Evolutionary conservation across 768 basidiomycete species (phyloP), one percentile per base, ranked within the genome.

Genomic region (Galerina marginata): DNA sequence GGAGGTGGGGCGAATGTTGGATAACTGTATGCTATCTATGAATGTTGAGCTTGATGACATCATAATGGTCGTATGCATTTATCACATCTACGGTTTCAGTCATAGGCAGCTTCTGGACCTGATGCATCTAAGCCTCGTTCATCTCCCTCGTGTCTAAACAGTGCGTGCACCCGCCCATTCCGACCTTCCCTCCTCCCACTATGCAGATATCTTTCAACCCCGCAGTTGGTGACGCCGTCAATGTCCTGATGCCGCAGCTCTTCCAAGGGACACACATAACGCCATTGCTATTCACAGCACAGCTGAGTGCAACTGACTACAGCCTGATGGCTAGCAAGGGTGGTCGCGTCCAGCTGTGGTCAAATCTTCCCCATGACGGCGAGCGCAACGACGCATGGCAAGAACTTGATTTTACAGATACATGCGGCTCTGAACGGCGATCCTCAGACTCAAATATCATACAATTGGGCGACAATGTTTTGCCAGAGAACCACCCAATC

Each of bases 301-400:
- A 66, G 25, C 56, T 82, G 11, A 65, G 48, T 39, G 50, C 56
- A 33, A 49, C 60, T 33, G 74, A 79, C 56, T 76, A 78, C 61
- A 63, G 71, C 10, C 61, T 71, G 29, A 64, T 79, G 33, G 62
- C 67, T 37, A 61, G 61, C 6, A 67, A 74, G 25, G 71, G 69
- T n/a, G 74, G 67, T 9, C 72, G 67, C 48, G 60, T 83, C 2
- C 81, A 83, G 59, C 67, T 82, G 6, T 84, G 80, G 81, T 78
- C 81, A 6, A 70, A 83, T 54, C 64, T 81, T 39, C 70, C 58
- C 10, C 64, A 64, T 45, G 61, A 65, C 12, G 63, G 43, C 9
- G 56, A 56, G 14, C 23, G 57, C 25, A 47, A 64, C 29, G 67
- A 70, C 36, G 67, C 69, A 51, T 80, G 81, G 81, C 61, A 66